Conservation (phyloP, 495 filamentous ascomycete species). For the Cryomyces antarcticus region DNA sequence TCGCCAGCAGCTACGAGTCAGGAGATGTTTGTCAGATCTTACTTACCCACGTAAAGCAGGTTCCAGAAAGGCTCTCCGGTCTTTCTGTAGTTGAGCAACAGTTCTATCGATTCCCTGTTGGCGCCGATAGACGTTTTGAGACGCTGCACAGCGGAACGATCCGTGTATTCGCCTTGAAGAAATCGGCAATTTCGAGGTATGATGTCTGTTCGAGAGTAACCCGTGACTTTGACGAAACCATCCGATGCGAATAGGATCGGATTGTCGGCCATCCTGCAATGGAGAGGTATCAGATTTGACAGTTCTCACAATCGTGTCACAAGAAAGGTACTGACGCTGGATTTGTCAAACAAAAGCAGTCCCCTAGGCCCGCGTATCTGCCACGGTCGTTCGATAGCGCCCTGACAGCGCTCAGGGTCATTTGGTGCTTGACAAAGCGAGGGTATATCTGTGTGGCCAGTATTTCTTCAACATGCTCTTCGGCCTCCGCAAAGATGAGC, state of each 20-base stretch:
- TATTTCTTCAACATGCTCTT: slow-evolving; percentile 22
- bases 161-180: slow-evolving; percentile 28
- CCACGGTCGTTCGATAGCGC: slow-evolving; percentile 18
- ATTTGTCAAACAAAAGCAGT: slow-evolving; percentile 26
- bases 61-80: slow-evolving; percentile 36
- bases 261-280: slow-evolving; percentile 25
- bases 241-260: slow-evolving; percentile 31
- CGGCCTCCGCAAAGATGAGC: slow-evolving; percentile 24
- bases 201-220: slow-evolving; percentile 26
- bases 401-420: slow-evolving; percentile 20
- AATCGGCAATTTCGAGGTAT: slow-evolving; percentile 30
- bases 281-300: too few species aligned
- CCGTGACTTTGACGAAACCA: slow-evolving; percentile 27
- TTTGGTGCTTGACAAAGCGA: slow-evolving; percentile 27
- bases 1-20: not conserved
- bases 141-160: slow-evolving; percentile 19
- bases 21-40: not conserved
- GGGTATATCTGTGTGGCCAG: slow-evolving; percentile 27
- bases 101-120: slow-evolving; percentile 26
- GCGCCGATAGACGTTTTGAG: slow-evolving; percentile 22
- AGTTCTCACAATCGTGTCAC: too few species aligned
- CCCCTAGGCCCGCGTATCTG: slow-evolving; percentile 21
- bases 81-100: slow-evolving; percentile 31
- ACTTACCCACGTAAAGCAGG: slow-evolving; percentile 25
- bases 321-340: slow-evolving; percentile 13